These are phyloP conservation scores for Cicer judaicum DNA, from an alignment of 306 rosid genomes.

Conservation along the genomic window DNA sequence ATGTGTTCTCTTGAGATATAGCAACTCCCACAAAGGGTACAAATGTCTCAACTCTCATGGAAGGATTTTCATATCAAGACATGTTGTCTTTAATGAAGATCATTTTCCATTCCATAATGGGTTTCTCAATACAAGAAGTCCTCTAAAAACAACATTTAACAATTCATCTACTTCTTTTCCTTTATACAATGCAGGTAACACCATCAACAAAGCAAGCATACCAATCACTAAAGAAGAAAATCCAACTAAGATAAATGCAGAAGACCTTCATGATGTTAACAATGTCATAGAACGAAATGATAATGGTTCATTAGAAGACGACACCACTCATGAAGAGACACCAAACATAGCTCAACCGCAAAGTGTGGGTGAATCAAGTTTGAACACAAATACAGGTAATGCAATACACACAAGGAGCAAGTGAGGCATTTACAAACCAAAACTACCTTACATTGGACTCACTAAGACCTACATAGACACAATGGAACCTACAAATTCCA, in stretches of 20 bases:
- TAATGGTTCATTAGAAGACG: background rate
- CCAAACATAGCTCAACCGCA: no score
- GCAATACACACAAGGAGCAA: background rate
- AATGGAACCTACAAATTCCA: background rate
- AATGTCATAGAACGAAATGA: background rate
- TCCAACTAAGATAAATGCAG: background rate
- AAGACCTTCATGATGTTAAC: background rate
- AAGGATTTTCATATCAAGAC: background rate
- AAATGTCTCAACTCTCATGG: background rate
- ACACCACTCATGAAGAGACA: background rate
- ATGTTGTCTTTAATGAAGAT: background rate
- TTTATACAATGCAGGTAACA: background rate
- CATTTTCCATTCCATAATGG: conserved; percentile 3
- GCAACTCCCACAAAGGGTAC: background rate
- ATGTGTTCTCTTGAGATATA: background rate
- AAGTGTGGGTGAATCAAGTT: no score
- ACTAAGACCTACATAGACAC: background rate
- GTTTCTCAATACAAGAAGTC: conserved; percentile 5
- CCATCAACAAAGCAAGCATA: background rate
- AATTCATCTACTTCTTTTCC: background rate
- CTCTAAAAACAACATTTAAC: background rate
- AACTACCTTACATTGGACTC: background rate
- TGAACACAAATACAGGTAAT: no score
- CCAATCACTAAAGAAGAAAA: background rate
- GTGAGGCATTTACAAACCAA: background rate